Base-by-base conservation (phyloP, 768 basidiomycete species). In the Psilocybe subaeruginosa region DNA sequence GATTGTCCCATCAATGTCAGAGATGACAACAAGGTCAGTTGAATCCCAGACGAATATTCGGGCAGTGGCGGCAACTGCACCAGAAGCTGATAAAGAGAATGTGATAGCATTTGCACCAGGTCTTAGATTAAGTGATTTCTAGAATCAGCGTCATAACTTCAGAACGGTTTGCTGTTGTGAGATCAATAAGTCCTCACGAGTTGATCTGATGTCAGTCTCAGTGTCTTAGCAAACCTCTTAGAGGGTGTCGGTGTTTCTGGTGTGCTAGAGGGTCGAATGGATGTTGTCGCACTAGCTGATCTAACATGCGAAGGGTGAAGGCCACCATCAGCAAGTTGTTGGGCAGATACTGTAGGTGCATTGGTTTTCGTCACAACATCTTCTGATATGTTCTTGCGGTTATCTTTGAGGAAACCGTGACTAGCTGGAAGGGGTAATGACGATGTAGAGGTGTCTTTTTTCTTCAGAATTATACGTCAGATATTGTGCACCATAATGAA, bases 1-100 rank as follows among this genome's bases (percentile, higher is more conserved):
- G 70, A 99, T 99, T 1, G 97, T 99, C 5, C 97, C 97, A 70
- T 99, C 97, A 62, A 99, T 99, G 70, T 99, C 97, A 45, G 95
- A 97, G 43, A 99, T 87, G 27, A 99, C 92, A 19, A 99, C 86
- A 2, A 84, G 82, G 69, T 97, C 95, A 2, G 88, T 88, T n/a
- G 88, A 85, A 59, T 98, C 93, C 96, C 95, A 99, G 23, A 99
- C 82, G 66, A 99, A 99, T 62, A 99, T 92, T 4, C 95, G 84
- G 17, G 97, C 93, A 2, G 95, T 89, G 61, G 95, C 97, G 3
- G 91, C 93, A 1, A 92, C 85, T 1, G 82, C 83, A 4, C 93
- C 92, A 1, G 92, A 88, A 3, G 91, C 84, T 11, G 93, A 92
- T 43, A 98, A 84, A 0, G 95, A 96, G 72, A 99, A 99, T 0